Conservation (phyloP, 108 stramenopile species). For the Cylindrotheca closterium region DNA sequence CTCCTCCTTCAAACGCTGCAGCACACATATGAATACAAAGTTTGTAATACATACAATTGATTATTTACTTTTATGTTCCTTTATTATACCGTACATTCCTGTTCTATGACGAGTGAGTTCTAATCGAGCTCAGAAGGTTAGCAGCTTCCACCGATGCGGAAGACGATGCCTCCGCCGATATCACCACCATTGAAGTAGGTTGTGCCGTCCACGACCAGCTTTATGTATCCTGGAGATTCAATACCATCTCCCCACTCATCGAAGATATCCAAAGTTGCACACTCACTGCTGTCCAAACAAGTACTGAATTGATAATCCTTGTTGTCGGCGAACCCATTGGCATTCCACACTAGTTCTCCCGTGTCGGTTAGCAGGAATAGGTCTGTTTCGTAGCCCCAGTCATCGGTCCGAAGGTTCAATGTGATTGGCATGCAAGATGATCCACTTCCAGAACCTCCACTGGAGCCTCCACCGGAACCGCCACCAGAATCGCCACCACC, state of each 20-base stretch:
- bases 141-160: background rate
- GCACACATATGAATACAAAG: no score
- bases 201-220: background rate
- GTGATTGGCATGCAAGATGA: background rate
- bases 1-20: no score
- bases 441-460: constrained; percentile 3
- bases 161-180: background rate
- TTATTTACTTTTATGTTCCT: no score
- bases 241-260: constrained; percentile 14
- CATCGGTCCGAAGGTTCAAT: background rate
- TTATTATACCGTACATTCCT: no score
- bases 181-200: background rate
- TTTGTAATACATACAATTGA: no score
- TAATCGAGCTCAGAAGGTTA: no score
- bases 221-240: background rate
- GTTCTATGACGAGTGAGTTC: no score
- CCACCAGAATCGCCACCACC: constrained; percentile 1
- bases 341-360: background rate
- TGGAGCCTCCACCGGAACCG: constrained; percentile 1
- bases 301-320: background rate
- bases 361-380: background rate
- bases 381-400: background rate
- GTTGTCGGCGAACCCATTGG: background rate
- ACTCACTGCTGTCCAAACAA: background rate
- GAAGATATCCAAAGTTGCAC: background rate